A percentile compares a stretch with the other conserved stretches of the same genome.
phyloP scores from a whole-genome alignment of 2,329 filamentous ascomycete genomes.

The Epichloe brachyelytri region DNA sequence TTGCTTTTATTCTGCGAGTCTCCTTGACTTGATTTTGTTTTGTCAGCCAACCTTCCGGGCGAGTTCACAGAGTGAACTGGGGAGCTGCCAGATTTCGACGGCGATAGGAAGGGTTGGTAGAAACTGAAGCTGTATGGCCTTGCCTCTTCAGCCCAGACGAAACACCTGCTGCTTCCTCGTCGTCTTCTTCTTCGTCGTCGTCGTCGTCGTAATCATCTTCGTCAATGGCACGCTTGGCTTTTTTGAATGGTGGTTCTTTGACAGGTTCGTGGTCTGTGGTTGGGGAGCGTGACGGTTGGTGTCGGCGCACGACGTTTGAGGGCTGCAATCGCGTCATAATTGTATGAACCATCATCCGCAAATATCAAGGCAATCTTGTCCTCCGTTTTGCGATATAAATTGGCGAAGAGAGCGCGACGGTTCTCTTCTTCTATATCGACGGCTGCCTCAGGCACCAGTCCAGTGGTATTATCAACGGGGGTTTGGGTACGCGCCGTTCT shows the following conservation, averaged over 20 bases:
- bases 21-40: constrained; percentile 34
- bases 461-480: constrained; percentile 34
- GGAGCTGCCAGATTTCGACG: constrained; percentile 56
- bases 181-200: constrained; percentile 57
- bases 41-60: constrained; percentile 43
- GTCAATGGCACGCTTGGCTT: constrained; percentile 63
- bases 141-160: constrained; percentile 31
- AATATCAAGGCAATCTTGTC: constrained; percentile 68
- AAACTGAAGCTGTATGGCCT: constrained; percentile 35
- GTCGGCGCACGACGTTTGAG: constrained; percentile 30
- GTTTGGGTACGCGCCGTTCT: constrained; percentile 36
- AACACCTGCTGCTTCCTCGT: constrained; percentile 49
- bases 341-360: constrained; percentile 39
- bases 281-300: constrained; percentile 32
- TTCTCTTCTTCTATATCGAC: constrained; percentile 53
- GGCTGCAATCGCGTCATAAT: constrained; percentile 39
- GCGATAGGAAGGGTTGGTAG: constrained; percentile 49
- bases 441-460: constrained; percentile 48
- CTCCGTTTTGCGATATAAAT: constrained; percentile 66
- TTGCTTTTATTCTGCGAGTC: constrained; percentile 44
- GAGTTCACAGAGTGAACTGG: constrained; percentile 50
- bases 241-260: constrained; percentile 55
- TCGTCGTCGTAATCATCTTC: constrained; percentile 79
- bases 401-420: constrained; percentile 60
- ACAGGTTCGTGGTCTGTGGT: constrained; percentile 46